phyloP scores from a whole-genome alignment of 148 eudicot genomes.

The Silene latifolia region DNA sequence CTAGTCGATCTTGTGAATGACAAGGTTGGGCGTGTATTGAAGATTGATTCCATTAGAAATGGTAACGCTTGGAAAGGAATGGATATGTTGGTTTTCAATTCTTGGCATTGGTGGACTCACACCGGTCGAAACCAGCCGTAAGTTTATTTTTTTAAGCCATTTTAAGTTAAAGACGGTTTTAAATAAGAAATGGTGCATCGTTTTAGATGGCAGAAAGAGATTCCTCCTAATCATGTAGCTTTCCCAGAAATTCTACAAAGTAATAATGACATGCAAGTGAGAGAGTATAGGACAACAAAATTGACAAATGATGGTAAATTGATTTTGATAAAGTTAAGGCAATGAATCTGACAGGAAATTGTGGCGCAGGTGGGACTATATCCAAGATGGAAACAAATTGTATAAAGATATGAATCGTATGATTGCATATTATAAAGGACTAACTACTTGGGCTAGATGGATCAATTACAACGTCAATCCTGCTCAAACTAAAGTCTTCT shows the following conservation, averaged over 20 bases:
- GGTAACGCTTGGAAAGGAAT: constrained; percentile 66
- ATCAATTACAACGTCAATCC: constrained; percentile 60
- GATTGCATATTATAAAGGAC: constrained; percentile 70
- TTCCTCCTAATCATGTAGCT: not conserved
- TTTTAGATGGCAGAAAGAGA: too few species aligned
- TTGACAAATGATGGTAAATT: constrained; percentile 11
- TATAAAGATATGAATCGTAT: constrained; percentile 74
- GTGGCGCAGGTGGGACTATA: constrained; percentile 69
- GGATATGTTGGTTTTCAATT: constrained; percentile 75
- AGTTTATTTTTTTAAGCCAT: not conserved
- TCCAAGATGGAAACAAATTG: constrained; percentile 56
- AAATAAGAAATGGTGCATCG: too few species aligned
- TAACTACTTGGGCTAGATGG: constrained; percentile 91
- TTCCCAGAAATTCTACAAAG: not conserved
- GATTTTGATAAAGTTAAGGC: constrained; percentile 6
- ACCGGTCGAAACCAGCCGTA: constrained; percentile 66
- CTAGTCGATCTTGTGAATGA: constrained; percentile 60
- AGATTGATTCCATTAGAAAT: constrained; percentile 53
- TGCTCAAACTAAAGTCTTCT: constrained; percentile 74
- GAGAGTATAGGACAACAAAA: constrained; percentile 1
- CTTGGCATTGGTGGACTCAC: constrained; percentile 97
- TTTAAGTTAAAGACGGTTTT: too few species aligned
- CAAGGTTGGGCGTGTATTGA: constrained; percentile 48
- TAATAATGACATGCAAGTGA: constrained; percentile 16
- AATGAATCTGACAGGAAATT: not conserved